Conservation (phyloP, 371 early-diverging fungal species). For the Batkoa obscura region DNA sequence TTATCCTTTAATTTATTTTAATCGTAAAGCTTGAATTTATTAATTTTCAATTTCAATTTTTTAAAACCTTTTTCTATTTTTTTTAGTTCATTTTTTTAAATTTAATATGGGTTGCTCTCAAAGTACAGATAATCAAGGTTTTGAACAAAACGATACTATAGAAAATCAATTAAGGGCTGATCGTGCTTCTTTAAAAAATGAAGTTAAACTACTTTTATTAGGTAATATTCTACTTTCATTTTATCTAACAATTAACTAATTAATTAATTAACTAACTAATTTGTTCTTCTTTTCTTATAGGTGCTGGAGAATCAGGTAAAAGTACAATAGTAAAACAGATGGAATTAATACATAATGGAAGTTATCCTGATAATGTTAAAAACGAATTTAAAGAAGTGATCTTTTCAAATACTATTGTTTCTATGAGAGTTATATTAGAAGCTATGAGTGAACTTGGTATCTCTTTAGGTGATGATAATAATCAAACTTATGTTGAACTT, state of each 20-base stretch:
- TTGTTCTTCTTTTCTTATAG: conserved; percentile 23
- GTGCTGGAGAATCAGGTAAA: conserved; percentile 96
- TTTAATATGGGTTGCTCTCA: conserved; percentile 79
- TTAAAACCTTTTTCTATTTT: too few species aligned
- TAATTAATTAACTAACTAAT: conserved; percentile 2
- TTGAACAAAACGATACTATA: conserved; percentile 69
- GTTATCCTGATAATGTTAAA: conserved; percentile 71
- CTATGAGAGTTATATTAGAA: conserved; percentile 82
- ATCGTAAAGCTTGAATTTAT: too few species aligned
- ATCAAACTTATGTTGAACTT: conserved; percentile 38
- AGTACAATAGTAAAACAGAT: conserved; percentile 92
- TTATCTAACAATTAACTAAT: not conserved
- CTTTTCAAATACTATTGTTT: conserved; percentile 84
- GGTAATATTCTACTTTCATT: conserved; percentile 23
- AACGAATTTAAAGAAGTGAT: conserved; percentile 83
- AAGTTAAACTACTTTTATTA: conserved; percentile 87
- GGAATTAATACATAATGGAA: conserved; percentile 86
- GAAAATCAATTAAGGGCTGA: conserved; percentile 71
- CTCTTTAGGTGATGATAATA: conserved; percentile 28
- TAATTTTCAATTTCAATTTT: too few species aligned
- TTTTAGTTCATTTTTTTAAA: too few species aligned
- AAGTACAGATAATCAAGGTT: conserved; percentile 60
- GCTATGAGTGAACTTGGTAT: conserved; percentile 77
- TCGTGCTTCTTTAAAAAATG: conserved; percentile 51
- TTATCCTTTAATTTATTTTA: too few species aligned